Conservation (phyloP, 2,329 filamentous ascomycete genomes). For the Myriosclerotinia curreyana region DNA sequence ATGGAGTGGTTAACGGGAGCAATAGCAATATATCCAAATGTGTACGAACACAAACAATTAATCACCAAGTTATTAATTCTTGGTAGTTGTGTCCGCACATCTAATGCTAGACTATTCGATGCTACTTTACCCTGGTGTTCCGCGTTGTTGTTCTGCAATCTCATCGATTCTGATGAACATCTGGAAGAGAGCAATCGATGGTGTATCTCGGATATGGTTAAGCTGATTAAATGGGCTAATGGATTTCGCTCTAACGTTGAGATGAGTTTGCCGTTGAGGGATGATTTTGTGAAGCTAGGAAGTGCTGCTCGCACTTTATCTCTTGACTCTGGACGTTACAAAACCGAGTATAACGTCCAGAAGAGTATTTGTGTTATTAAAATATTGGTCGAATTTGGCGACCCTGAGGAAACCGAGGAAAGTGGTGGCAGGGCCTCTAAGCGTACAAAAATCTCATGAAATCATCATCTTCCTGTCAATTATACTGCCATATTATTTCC, state of each 20-base stretch:
- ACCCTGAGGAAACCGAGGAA: too few species aligned
- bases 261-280: not conserved
- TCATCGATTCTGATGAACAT: not conserved
- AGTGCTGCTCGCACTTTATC: not conserved
- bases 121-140: not conserved
- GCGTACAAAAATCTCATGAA: not conserved
- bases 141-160: not conserved
- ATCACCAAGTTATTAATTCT: not conserved
- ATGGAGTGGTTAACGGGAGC: not conserved
- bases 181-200: not conserved
- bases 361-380: not conserved
- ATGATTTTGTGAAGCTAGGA: not conserved
- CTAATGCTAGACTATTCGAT: not conserved
- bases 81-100: not conserved
- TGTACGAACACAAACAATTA: not conserved
- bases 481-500: too few species aligned
- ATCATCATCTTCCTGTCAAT: too few species aligned
- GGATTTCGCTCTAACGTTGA: not conserved
- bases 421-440: not conserved
- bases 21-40: not conserved
- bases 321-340: not conserved
- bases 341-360: not conserved
- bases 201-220: not conserved
- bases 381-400: not conserved
- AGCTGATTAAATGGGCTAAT: not conserved